Base-by-base conservation (phyloP, 177 flowering plant genomes). In the Vitis hybrid region DNA sequence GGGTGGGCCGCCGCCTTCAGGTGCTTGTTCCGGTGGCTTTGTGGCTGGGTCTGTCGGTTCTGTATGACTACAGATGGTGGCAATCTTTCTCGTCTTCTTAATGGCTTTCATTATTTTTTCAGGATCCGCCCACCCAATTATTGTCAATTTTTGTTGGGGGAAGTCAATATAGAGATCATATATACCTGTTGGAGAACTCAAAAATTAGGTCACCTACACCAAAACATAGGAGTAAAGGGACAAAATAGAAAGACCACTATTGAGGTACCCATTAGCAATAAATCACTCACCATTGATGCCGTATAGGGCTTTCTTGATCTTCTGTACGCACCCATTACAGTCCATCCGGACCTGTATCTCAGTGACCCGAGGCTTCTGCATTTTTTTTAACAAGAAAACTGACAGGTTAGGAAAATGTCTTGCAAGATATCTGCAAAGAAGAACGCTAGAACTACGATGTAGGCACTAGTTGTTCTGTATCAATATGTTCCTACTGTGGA, bases 271-370 rank as follows among this genome's bases (percentile, higher is more conserved):
- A 29, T 29, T 29, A 4, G 15, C 13, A 1, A 1, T 55, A 5
- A 39, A 29, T 45, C 52, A 39, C 78, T 75, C 75, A 89, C 98
- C 97, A 59, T 79, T 77, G 55, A 94, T 81, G 69, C 95, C 90
- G 68, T 84, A 76, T 26, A 94, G 72, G 0, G 97, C 97, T 75
- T 86, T 94, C 86, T 91, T 94, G 79, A 94, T 89, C 89, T 94
- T 94, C 76, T 92, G 97, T 15, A 92, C 91, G 57, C 98, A 94
- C 50, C 98, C 98, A 69, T 92, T 88, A 55, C 98, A 94, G 86
- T 94, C 98, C 90, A 94, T 90, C 53, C 98, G 84, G 76, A 91
- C 92, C 13, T 84, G 81, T 72, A 94, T 87, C 83, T 94, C 97
- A 0, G 90, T 92, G 60, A 92, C 75, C 65, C 86, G 77, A 67